These are phyloP conservation scores for Endotrypanum monterogeii DNA, from an alignment of 208 protist species.

Conservation along the genomic window DNA sequence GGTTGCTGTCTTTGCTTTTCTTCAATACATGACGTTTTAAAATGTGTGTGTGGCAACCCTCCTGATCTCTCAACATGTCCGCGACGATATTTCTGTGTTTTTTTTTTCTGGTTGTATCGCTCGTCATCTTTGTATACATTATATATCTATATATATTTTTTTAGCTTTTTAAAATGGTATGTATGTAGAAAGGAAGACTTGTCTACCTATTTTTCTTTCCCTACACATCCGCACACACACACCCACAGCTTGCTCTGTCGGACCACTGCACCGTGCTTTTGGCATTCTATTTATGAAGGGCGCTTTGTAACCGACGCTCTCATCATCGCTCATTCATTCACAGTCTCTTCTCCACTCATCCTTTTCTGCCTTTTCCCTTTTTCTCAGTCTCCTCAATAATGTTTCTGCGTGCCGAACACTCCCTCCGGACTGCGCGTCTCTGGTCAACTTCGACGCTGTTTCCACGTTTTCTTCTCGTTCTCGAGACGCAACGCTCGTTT, in stretches of 20 bases:
- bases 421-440: neutral
- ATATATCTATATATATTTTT: too few species aligned
- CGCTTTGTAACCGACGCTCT: too few species aligned
- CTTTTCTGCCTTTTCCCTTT: neutral
- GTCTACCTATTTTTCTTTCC: too few species aligned
- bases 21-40: neutral
- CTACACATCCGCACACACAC: too few species aligned
- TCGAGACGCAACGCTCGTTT: neutral
- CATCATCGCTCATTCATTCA: too few species aligned
- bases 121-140: too few species aligned
- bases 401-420: neutral
- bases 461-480: neutral
- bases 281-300: too few species aligned
- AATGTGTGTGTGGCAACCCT: neutral
- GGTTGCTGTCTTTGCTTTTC: neutral
- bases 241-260: too few species aligned
- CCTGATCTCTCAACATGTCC: neutral
- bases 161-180: neutral
- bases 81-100: neutral
- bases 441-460: too few species aligned
- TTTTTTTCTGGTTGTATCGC: too few species aligned
- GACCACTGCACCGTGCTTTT: too few species aligned
- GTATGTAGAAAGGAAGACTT: too few species aligned
- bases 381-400: neutral
- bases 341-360: neutral